Conservation (phyloP, 2,329 filamentous ascomycete species). For the Penicillium corylophilum region DNA sequence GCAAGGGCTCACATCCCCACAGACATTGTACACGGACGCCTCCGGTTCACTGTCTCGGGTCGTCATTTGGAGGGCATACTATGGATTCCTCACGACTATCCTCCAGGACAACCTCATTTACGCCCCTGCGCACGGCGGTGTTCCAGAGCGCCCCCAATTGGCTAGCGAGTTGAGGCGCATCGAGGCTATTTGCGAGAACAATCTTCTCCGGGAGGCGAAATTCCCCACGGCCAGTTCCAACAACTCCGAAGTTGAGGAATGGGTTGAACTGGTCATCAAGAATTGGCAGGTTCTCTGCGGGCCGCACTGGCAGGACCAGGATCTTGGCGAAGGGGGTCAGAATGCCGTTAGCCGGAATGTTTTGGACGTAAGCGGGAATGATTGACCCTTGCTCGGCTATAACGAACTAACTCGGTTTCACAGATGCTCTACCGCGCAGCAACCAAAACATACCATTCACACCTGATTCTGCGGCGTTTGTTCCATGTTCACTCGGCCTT, state of each 20-base stretch:
- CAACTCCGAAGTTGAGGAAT: constrained; percentile 76
- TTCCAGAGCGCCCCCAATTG: constrained; percentile 60
- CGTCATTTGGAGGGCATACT: constrained; percentile 82
- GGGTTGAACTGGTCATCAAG: constrained; percentile 72
- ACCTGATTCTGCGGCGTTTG: constrained; percentile 77
- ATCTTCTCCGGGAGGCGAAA: constrained; percentile 72
- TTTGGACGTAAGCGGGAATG: constrained; percentile 57
- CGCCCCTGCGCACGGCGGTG: constrained; percentile 26
- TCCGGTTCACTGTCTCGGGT: constrained; percentile 27
- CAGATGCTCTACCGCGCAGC: constrained; percentile 84
- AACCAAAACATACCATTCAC: constrained; percentile 93
- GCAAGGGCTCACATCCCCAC: constrained; percentile 22
- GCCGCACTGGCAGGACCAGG: constrained; percentile 73
- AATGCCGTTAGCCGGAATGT: constrained; percentile 71
- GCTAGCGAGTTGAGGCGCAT: constrained; percentile 75
- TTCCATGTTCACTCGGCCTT: constrained; percentile 85
- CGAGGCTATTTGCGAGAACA: constrained; percentile 74
- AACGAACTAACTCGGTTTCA: constrained; percentile 15
- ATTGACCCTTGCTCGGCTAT: neutral
- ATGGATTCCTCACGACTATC: constrained; percentile 73
- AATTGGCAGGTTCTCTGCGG: constrained; percentile 87
- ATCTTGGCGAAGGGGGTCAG: constrained; percentile 79
- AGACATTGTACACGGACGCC: constrained; percentile 18
- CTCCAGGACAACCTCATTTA: constrained; percentile 57
- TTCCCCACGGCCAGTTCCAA: constrained; percentile 83